Base-by-base conservation (phyloP, 371 early-diverging fungal species). In the Mortierella sp. region DNA sequence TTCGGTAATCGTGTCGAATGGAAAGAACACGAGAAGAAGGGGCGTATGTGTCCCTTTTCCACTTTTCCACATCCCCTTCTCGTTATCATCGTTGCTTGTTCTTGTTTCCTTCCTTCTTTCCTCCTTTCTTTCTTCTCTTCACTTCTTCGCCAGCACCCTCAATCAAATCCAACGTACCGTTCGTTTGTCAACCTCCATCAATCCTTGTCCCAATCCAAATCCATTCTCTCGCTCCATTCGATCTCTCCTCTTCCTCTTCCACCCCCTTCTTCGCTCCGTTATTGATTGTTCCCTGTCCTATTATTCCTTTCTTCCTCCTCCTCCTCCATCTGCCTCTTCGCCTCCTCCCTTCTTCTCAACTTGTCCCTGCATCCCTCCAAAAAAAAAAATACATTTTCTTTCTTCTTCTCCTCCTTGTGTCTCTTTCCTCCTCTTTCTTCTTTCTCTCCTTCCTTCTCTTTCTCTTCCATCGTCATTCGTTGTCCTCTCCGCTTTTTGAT, bases 401-500 rank as follows among this genome's bases (percentile, higher is more conserved):
- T 32, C 58, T 29, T n/a, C 3, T 3, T 43, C 49, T 63, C n/a
- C 8, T 29, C 43, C 16, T 48, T 29, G 35, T 35, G 32, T 32
- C 35, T 29, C 44, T 44, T 46, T 3, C 35, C n/a, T 35, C 35
- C 35, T 35, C 29, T 65, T 51, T 49, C 41, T n/a, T 14, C 65
- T 48, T 35, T 35, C 35, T 35, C 35, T 35, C 51, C 43, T 51
- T 43, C 55, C 46, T 51, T 78, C 48, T 24, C 41, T 24, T 41
- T 68, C 78, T 68, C 48, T 65, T 48, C 35, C 56, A 29, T 46
- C 70, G 35, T 16, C 75, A 18, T 75, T 75, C 29, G 41, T 46
- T 63, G 3, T 41, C 58, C 32, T n/a, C 27, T 63, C 75, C 44
- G 29, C 63, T 46, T 72, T 49, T 18, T 48, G 41, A 63, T 29